Evolutionary conservation across 116 monocot genomes (phyloP).

Genomic region (Papilionanthe hybrid): DNA sequence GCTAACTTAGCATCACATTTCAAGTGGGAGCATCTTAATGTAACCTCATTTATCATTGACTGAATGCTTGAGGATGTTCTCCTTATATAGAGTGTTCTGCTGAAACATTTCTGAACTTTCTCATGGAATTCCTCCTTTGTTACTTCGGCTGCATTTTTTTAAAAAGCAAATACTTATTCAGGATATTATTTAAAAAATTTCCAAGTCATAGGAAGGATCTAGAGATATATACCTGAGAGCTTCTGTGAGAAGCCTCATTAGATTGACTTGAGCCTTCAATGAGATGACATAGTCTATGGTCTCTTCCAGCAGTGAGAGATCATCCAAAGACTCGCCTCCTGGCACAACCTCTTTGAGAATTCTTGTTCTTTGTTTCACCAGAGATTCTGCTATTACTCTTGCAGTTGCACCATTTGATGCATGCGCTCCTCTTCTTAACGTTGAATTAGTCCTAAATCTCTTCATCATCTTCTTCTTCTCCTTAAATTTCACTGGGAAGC

Average conservation of each 20-base stretch:
- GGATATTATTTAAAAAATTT: too few species aligned
- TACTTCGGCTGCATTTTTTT: background rate
- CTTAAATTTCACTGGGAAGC: background rate
- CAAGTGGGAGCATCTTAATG: background rate
- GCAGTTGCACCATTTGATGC: constrained; percentile 9
- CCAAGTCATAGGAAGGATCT: background rate
- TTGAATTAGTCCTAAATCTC: background rate
- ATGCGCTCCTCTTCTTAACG: constrained; percentile 3
- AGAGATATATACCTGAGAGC: background rate
- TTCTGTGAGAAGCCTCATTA: constrained; percentile 27
- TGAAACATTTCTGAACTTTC: background rate
- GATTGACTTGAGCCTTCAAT: constrained; percentile 54
- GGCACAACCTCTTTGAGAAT: constrained; percentile 59
- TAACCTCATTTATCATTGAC: background rate
- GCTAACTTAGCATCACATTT: background rate
- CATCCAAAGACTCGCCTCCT: constrained; percentile 51
- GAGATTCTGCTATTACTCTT: constrained; percentile 24
- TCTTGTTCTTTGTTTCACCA: constrained; percentile 47
- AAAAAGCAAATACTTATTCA: background rate
- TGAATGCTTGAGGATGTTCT: background rate
- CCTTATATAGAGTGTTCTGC: background rate
- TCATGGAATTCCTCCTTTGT: background rate
- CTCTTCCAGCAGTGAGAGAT: constrained; percentile 45
- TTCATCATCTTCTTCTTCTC: background rate
- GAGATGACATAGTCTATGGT: constrained; percentile 55